Evolutionary conservation across 1,284 basidiomycete species (phyloP).

Genomic region (Cutaneotrichosporon arboriforme): DNA sequence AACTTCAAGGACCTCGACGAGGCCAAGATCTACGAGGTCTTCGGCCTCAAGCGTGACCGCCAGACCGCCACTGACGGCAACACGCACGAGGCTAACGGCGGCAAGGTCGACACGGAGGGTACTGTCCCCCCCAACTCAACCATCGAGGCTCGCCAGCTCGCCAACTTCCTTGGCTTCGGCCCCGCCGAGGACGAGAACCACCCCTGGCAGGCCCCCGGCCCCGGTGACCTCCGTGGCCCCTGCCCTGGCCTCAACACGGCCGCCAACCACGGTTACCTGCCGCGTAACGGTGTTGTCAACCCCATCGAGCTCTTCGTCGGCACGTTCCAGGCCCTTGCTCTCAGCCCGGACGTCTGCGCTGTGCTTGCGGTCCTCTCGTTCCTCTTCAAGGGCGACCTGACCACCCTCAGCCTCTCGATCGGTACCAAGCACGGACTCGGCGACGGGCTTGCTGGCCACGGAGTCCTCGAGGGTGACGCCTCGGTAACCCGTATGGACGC

Average conservation of each 20-base stretch:
- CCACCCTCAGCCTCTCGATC: constrained; percentile 25
- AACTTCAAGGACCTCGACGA: constrained; percentile 1
- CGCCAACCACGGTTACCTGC: constrained; percentile 38
- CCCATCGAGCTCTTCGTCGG: constrained; percentile 27
- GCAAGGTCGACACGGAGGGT: not conserved
- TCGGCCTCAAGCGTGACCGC: constrained; percentile 1
- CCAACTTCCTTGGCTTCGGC: constrained; percentile 7
- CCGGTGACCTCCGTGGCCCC: constrained; percentile 33
- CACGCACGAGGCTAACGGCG: not conserved
- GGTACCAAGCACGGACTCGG: constrained; percentile 13
- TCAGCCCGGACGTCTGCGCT: constrained; percentile 30
- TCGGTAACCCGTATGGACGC: constrained; percentile 19
- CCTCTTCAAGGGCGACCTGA: constrained; percentile 34
- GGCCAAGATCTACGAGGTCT: constrained; percentile 7
- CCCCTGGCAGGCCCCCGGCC: constrained; percentile 26
- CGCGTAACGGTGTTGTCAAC: constrained; percentile 36
- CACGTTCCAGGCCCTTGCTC: constrained; percentile 25
- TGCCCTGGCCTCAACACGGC: constrained; percentile 44
- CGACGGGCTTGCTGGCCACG: constrained; percentile 12
- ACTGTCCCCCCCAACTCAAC: not conserved
- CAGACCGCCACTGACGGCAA: constrained; percentile 4
- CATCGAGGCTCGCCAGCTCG: not conserved
- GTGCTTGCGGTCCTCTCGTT: constrained; percentile 28
- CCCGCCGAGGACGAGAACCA: constrained; percentile 21
- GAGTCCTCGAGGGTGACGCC: constrained; percentile 19